Percentiles rank a stretch among this genome's conserved stretches.
These are phyloP conservation scores for Apiotrichum mycotoxinovorans DNA, from an alignment of 1,284 basidiomycete genomes.

Conservation along the genomic window DNA sequence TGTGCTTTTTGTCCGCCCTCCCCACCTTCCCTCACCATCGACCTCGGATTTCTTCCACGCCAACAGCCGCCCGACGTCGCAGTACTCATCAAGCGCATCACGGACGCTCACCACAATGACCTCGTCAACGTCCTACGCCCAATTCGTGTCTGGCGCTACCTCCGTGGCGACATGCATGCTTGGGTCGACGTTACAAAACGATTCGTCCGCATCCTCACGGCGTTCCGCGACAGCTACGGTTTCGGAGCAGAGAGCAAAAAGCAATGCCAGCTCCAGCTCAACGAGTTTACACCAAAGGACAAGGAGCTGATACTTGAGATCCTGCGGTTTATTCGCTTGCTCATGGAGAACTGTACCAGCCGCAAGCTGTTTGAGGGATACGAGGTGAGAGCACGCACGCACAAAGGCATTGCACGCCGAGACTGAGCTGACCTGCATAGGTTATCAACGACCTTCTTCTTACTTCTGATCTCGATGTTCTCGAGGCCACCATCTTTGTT, in stretches of 20 bases:
- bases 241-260: slow-evolving; percentile 23
- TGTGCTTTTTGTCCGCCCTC: no score
- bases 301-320: slow-evolving; percentile 78
- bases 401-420: no score
- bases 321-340: slow-evolving; percentile 78
- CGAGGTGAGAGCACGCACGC: slow-evolving; percentile 67
- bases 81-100: slow-evolving; percentile 34
- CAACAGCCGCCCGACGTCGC: slow-evolving; percentile 34
- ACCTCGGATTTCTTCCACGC: neutral
- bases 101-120: slow-evolving; percentile 26
- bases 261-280: slow-evolving; percentile 60
- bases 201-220: slow-evolving; percentile 84
- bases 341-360: slow-evolving; percentile 97
- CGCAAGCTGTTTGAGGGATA: slow-evolving; percentile 95
- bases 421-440: slow-evolving; percentile 1
- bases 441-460: slow-evolving; percentile 70
- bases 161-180: slow-evolving; percentile 91
- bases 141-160: slow-evolving; percentile 73
- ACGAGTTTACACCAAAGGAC: slow-evolving; percentile 69
- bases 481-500: slow-evolving; percentile 78
- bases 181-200: slow-evolving; percentile 95
- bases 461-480: slow-evolving; percentile 83
- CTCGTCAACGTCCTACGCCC: slow-evolving; percentile 24
- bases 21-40: neutral
- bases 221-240: slow-evolving; percentile 72